Conservation (phyloP, 306 rosid genomes). For the Castanopsis chinensis region DNA sequence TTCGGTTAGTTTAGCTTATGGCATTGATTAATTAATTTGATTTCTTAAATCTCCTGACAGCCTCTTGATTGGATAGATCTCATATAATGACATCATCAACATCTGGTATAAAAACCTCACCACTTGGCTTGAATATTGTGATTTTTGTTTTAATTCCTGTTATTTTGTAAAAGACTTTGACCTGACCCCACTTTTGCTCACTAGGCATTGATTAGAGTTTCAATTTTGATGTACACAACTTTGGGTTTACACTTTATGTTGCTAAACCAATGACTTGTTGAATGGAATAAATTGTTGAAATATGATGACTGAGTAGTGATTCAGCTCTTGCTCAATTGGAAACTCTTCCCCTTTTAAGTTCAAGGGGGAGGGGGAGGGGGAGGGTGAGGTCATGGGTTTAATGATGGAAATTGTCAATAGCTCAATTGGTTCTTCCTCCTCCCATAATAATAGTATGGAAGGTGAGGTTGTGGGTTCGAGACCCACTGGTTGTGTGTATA, state of each 20-base stretch:
- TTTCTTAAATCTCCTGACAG: not conserved
- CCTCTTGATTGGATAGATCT: not conserved
- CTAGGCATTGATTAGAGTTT: not conserved
- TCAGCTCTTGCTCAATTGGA: no score
- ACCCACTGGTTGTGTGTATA: no score
- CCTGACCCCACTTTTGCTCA: not conserved
- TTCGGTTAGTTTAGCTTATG: not conserved
- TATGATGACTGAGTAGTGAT: not conserved
- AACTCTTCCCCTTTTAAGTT: no score
- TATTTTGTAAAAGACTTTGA: not conserved
- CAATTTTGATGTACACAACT: not conserved
- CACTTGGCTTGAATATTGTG: not conserved
- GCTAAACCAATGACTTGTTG: not conserved
- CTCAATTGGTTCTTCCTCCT: no score
- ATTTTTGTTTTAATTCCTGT: not conserved
- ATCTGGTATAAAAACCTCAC: not conserved
- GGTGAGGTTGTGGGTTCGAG: no score
- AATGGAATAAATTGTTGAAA: not conserved
- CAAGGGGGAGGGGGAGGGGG: no score
- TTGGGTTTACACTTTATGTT: not conserved
- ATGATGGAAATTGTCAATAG: no score
- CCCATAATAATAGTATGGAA: no score
- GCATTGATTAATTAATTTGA: not conserved
- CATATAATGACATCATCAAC: not conserved
- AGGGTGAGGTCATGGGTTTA: no score